Percentiles rank a stretch among this genome's conserved stretches.
Evolutionary conservation across 805 yeast genomes (phyloP).

Genomic region (Yamadazyma ubonensis): DNA sequence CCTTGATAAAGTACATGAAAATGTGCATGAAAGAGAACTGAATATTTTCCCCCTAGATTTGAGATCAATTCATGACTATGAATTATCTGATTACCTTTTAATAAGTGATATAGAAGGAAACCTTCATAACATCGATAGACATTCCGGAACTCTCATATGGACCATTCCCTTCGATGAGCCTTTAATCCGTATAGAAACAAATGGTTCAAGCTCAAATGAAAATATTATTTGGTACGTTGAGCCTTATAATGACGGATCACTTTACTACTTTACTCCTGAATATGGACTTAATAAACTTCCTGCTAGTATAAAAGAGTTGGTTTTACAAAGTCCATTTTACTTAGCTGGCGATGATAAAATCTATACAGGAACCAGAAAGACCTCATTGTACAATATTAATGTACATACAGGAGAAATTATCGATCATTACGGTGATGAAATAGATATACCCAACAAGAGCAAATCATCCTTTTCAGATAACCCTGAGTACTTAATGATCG

Average conservation of each 20-base stretch:
- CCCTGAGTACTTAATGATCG: conserved; percentile 50
- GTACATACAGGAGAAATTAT: conserved; percentile 71
- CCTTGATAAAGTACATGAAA: too few relatives aligned
- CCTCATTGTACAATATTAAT: conserved; percentile 74
- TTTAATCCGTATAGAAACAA: conserved; percentile 47
- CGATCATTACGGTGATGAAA: conserved; percentile 59
- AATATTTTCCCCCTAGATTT: conserved; percentile 31
- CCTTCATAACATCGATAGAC: conserved; percentile 73
- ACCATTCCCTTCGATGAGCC: conserved; percentile 65
- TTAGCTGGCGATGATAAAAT: conserved; percentile 71
- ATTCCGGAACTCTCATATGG: conserved; percentile 78
- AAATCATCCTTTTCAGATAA: conserved; percentile 8
- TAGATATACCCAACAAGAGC: conserved; percentile 33
- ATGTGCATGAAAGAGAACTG: conserved; percentile 14
- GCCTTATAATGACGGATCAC: conserved; percentile 79
- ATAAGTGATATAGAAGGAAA: conserved; percentile 87
- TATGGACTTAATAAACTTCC: conserved; percentile 81
- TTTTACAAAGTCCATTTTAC: conserved; percentile 83
- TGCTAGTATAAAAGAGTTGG: conserved; percentile 71
- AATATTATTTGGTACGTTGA: conserved; percentile 80
- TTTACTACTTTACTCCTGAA: conserved; percentile 75
- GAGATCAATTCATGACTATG: conserved; percentile 46
- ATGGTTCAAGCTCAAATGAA: conserved; percentile 15
- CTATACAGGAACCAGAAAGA: conserved; percentile 79
- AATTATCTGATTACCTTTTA: conserved; percentile 56